Evolutionary conservation across 2,329 filamentous ascomycete genomes (phyloP).

Genomic region (Clarireedia paspali): DNA sequence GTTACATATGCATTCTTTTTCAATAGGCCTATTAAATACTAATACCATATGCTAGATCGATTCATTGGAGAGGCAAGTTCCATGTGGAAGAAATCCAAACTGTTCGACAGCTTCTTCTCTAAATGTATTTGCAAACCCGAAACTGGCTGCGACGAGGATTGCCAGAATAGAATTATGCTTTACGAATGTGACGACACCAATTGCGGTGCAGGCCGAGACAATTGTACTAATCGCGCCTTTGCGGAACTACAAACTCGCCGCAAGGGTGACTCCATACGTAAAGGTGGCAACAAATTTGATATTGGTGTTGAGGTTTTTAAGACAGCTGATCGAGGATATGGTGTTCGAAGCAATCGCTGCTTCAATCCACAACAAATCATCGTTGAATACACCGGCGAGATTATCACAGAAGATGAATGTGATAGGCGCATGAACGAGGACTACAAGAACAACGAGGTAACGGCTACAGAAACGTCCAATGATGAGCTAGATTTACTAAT

Average conservation of each 20-base stretch:
- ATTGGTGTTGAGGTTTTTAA: slow-evolving; percentile 94
- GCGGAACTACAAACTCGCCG: slow-evolving; percentile 67
- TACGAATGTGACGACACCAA: slow-evolving; percentile 93
- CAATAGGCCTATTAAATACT: slow-evolving; percentile 10
- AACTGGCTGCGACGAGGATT: slow-evolving; percentile 78
- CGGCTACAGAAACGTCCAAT: slow-evolving; percentile 23
- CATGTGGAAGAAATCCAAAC: slow-evolving; percentile 73
- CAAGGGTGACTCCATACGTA: slow-evolving; percentile 34
- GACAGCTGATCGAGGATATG: slow-evolving; percentile 80
- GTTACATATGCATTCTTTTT: slow-evolving; percentile 26
- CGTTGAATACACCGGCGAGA: slow-evolving; percentile 96
- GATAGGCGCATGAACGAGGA: slow-evolving; percentile 87
- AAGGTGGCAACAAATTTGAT: slow-evolving; percentile 72
- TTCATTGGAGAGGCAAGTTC: slow-evolving; percentile 79
- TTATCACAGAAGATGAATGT: slow-evolving; percentile 91
- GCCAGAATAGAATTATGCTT: slow-evolving; percentile 92
- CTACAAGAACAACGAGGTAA: slow-evolving; percentile 88
- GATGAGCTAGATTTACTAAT: slow-evolving; percentile 15
- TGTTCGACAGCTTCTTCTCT: slow-evolving; percentile 65
- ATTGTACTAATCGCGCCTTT: slow-evolving; percentile 84
- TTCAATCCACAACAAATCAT: slow-evolving; percentile 92
- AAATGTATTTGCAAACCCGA: slow-evolving; percentile 72
- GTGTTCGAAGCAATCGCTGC: slow-evolving; percentile 81
- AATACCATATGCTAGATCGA: slow-evolving; percentile 52
- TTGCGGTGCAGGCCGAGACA: slow-evolving; percentile 67